Evolutionary conservation across 2,329 filamentous ascomycete species (phyloP).

Genomic region (Botryotinia narcissicola): DNA sequence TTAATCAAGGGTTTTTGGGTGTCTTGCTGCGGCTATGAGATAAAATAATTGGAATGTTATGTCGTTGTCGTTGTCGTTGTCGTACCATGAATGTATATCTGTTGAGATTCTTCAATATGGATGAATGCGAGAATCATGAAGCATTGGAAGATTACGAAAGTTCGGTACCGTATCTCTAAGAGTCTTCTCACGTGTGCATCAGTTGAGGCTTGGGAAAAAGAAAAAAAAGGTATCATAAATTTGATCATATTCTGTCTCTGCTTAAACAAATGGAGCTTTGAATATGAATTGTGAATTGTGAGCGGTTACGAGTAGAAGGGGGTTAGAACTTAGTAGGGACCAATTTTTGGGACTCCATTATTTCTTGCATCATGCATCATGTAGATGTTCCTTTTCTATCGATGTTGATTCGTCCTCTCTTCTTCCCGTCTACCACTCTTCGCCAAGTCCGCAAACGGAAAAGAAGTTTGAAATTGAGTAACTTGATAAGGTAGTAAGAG

Average conservation of each 20-base stretch:
- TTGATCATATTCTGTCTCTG: conserved; percentile 1
- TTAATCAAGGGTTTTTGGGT: neutral
- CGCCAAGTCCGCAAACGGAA: neutral
- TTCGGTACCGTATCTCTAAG: neutral
- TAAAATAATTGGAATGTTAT: neutral
- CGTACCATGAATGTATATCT: neutral
- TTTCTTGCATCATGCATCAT: conserved; percentile 13
- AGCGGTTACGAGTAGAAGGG: neutral
- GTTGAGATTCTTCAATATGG: conserved; percentile 7
- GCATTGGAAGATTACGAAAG: neutral
- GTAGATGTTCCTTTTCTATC: neutral
- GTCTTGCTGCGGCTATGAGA: conserved; percentile 19
- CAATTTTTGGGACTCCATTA: neutral
- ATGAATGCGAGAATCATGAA: neutral
- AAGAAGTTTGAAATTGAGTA: neutral
- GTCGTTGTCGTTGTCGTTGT: neutral
- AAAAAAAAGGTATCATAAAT: neutral
- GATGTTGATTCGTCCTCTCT: neutral
- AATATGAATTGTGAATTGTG: neutral
- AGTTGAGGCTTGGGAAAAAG: neutral
- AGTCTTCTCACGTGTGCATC: neutral
- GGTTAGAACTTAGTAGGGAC: neutral
- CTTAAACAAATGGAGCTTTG: neutral
- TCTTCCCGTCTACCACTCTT: neutral
- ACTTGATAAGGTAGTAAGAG: conserved; percentile 4